Conservation (phyloP, 495 filamentous ascomycete genomes). For the Hamigera avellanea region DNA sequence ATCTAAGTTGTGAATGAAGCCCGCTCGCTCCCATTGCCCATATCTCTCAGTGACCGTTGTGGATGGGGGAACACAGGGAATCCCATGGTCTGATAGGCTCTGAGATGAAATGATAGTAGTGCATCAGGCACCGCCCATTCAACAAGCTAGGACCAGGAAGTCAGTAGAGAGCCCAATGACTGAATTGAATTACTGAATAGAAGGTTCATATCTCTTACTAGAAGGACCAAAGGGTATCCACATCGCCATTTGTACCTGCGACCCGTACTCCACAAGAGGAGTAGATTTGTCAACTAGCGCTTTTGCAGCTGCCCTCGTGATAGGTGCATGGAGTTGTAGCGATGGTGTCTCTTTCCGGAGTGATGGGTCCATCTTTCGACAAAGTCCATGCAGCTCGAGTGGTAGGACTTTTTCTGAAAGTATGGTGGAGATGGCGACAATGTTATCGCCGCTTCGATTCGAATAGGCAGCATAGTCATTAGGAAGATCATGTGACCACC, state of each 20-base stretch:
- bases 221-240: constrained; percentile 7
- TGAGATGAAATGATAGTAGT: constrained; percentile 5
- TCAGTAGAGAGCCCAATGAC: constrained; percentile 1
- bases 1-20: neutral
- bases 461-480: too few species aligned
- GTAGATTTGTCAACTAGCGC: constrained; percentile 7
- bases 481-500: too few species aligned
- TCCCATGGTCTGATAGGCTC: constrained; percentile 3
- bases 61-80: constrained; percentile 1
- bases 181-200: neutral
- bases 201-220: constrained; percentile 3
- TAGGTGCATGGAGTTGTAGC: neutral
- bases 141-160: constrained; percentile 3
- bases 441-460: too few species aligned
- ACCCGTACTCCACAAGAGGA: constrained; percentile 10
- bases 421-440: too few species aligned
- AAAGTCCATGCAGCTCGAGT: neutral
- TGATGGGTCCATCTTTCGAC: neutral
- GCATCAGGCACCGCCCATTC: constrained; percentile 9
- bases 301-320: constrained; percentile 4
- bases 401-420: too few species aligned
- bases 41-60: neutral
- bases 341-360: neutral
- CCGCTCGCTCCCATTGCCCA: neutral
- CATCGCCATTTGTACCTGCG: constrained; percentile 7